These are phyloP conservation scores for Eucalyptus albens DNA, from an alignment of 345 rosid genomes.

Conservation along the genomic window DNA sequence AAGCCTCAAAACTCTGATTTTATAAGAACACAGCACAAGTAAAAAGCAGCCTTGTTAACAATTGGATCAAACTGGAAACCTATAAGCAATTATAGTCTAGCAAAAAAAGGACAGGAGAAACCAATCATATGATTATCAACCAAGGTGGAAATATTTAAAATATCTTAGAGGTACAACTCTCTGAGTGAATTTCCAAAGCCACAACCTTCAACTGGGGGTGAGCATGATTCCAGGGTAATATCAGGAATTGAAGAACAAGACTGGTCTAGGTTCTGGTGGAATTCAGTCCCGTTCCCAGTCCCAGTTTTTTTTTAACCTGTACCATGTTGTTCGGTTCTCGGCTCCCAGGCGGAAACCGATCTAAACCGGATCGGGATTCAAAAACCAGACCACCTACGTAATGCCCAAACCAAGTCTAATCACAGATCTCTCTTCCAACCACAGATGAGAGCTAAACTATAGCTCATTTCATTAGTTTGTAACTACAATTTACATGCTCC, in stretches of 20 bases:
- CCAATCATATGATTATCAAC: background rate
- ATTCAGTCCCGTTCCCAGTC: background rate
- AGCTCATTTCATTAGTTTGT: background rate
- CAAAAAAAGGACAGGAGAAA: background rate
- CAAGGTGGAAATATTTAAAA: background rate
- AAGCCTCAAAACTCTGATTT: conserved; percentile 92
- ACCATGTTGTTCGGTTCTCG: background rate
- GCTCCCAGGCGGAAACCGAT: background rate
- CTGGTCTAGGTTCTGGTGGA: background rate
- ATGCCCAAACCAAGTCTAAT: no score
- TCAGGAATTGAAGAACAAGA: background rate
- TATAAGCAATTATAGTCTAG: background rate
- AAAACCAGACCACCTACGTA: no score
- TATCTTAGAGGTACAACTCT: background rate
- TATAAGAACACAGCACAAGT: background rate
- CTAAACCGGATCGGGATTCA: no score
- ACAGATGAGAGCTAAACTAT: no score
- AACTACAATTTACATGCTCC: background rate
- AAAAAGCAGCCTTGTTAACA: background rate
- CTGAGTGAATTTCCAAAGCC: background rate
- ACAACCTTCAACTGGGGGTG: background rate
- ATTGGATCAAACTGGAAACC: background rate
- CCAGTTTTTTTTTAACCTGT: background rate
- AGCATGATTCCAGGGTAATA: background rate
- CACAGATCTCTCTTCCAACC: no score